Base-by-base conservation (phyloP, 2,329 filamentous ascomycete genomes). In the Stachybotrys echinatus region DNA sequence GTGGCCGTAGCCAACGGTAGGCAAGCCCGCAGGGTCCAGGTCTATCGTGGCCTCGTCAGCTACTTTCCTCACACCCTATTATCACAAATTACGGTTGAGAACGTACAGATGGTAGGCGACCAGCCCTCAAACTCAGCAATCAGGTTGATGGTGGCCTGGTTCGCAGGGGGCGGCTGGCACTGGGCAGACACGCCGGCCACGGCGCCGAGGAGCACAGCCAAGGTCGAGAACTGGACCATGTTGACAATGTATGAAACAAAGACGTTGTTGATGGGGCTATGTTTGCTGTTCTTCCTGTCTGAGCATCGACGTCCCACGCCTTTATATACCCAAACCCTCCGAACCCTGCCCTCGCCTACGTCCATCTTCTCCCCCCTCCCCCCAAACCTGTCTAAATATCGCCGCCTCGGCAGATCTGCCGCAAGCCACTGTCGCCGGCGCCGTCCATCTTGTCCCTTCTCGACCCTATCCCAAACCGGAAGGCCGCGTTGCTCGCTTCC, bases 1-100 rank as follows among this genome's bases (percentile, higher is more conserved):
- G 55, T 79, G 76, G 17, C 76, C 76, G 52, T 77, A 77, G 3
- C 75, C 76, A 0, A 79, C 70, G 4, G 74, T 79, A 0, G 74
- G 72, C 22, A 72, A 62, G 23, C 74, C 74, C 42, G 69, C 67
- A 18, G 74, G 70, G 51, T 78, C 74, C 14, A 46, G 54, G 48
- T 62, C 59, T 60, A 5, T 47, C 20, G 18, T 52, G 57, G 1
- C 55, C n/a, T 19, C 12, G 40, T 42, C 39, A 42, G 10, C 20
- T 52, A 56, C 12, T 43, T 46, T 5, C 49, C 48, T 4, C 55
- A 47, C 2, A 58, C 42, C 6, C 50, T 46, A 14, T 3, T 34
- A 34, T 34, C 10, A 10, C 10, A 2, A 34, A 5, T 34, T 8
- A n/a, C n/a, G n/a, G 7, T 3, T n/a, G n/a, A n/a, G n/a, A n/a